phyloP scores from a whole-genome alignment of 129 eudicot species.

The Artemisia annua region DNA sequence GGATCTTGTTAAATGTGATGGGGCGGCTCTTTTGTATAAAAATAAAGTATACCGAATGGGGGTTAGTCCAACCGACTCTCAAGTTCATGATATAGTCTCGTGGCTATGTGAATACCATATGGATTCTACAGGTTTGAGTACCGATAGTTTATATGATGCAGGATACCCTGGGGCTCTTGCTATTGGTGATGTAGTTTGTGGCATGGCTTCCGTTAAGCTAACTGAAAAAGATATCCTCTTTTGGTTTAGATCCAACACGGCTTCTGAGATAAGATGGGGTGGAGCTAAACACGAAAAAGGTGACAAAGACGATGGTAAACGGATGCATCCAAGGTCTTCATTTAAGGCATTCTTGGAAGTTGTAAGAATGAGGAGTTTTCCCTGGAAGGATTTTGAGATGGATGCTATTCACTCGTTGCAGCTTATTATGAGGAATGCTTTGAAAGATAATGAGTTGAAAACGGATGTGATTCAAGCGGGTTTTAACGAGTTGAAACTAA shows the following conservation, averaged over 20 bases:
- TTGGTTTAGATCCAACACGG: slow-evolving; percentile 93
- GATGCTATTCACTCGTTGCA: slow-evolving; percentile 97
- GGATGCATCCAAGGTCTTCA: slow-evolving; percentile 94
- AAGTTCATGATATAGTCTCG: slow-evolving; percentile 64
- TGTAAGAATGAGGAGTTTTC: slow-evolving; percentile 73
- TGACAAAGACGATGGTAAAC: slow-evolving; percentile 76
- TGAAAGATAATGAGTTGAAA: slow-evolving; percentile 44
- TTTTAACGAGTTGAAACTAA: slow-evolving; percentile 65
- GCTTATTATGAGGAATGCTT: slow-evolving; percentile 77
- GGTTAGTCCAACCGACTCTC: slow-evolving; percentile 61
- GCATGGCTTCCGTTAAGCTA: slow-evolving; percentile 86
- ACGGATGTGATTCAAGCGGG: slow-evolving; percentile 53
- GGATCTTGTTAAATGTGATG: slow-evolving; percentile 94
- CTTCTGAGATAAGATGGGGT: slow-evolving; percentile 84
- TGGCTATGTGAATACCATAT: slow-evolving; percentile 78
- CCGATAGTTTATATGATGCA: slow-evolving; percentile 90
- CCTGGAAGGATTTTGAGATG: slow-evolving; percentile 97
- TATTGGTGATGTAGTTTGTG: slow-evolving; percentile 80
- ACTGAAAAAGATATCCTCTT: slow-evolving; percentile 72
- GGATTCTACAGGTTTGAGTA: slow-evolving; percentile 93
- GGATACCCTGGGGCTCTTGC: slow-evolving; percentile 90
- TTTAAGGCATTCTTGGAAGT: slow-evolving; percentile 96
- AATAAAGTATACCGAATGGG: slow-evolving; percentile 58
- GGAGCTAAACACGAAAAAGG: slow-evolving; percentile 89
- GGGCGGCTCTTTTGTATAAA: slow-evolving; percentile 75